Conservation (phyloP, 768 basidiomycete species). For the Stropharia rugosoannulata region DNA sequence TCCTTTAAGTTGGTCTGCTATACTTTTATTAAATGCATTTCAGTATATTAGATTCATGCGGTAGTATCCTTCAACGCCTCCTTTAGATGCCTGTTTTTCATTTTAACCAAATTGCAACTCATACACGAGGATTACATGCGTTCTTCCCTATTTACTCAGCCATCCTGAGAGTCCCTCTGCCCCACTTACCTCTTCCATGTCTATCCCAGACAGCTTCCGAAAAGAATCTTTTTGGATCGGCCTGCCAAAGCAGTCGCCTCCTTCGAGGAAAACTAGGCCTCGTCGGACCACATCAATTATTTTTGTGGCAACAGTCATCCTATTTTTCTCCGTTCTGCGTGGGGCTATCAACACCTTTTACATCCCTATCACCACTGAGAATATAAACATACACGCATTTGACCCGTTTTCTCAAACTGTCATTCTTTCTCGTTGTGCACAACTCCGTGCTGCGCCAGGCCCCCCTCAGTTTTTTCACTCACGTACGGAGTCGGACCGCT, state of each 20-base stretch:
- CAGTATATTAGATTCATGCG: neutral
- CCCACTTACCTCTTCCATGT: neutral
- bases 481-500: constrained; percentile 60
- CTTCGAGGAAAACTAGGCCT: neutral
- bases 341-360: neutral
- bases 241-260: neutral
- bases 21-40: too few relatives aligned
- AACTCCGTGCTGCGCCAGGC: constrained; percentile 46
- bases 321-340: neutral
- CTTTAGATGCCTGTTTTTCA: constrained; percentile 8
- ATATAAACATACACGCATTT: neutral
- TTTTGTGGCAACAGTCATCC: neutral
- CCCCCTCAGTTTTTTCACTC: constrained; percentile 33
- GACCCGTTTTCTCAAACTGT: constrained; percentile 17
- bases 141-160: neutral
- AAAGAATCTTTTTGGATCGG: neutral
- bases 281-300: neutral
- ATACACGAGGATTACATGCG: constrained; percentile 2
- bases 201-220: neutral
- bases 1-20: too few relatives aligned
- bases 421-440: constrained; percentile 49
- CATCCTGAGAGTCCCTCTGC: neutral
- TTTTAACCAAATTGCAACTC: neutral
- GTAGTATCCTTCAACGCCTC: neutral
- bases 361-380: neutral